These are phyloP conservation scores for Debaryomycetaceae sp. DNA, from an alignment of 1,139 yeast genomes.

Conservation along the genomic window DNA sequence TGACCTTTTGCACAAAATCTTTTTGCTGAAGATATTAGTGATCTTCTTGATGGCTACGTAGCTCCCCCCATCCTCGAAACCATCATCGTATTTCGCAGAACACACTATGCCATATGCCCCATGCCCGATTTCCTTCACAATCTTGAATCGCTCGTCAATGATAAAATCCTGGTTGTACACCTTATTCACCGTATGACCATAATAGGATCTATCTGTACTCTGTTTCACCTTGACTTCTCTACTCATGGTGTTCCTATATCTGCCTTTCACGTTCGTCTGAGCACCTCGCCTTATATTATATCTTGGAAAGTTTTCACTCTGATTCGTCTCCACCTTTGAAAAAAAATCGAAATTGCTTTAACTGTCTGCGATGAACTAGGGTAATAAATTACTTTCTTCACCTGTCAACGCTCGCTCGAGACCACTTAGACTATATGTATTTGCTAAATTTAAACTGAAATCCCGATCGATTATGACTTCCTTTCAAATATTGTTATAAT, in stretches of 20 bases:
- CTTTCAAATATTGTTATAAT: no score
- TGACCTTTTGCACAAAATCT: slow-evolving; percentile 85
- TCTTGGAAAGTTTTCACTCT: no score
- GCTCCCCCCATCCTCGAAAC: slow-evolving; percentile 34
- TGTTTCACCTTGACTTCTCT: slow-evolving; percentile 2
- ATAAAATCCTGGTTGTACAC: slow-evolving; percentile 89
- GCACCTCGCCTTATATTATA: no score
- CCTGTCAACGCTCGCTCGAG: no score
- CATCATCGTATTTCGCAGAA: slow-evolving; percentile 84
- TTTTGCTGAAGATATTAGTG: slow-evolving; percentile 85
- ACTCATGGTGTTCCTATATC: background rate
- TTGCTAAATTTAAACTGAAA: background rate
- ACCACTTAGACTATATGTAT: no score
- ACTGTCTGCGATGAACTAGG: no score
- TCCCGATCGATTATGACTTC: background rate
- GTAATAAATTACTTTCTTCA: no score
- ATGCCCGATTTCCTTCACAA: slow-evolving; percentile 89
- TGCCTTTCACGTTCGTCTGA: no score
- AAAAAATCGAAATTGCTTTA: no score
- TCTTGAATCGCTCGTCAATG: slow-evolving; percentile 78
- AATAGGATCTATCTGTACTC: slow-evolving; percentile 10
- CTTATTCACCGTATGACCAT: slow-evolving; percentile 42
- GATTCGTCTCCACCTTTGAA: no score
- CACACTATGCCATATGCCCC: slow-evolving; percentile 98
- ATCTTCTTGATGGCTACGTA: slow-evolving; percentile 90